Base-by-base conservation (phyloP, 108 stramenopile genomes). In the Aurantiochytrium sp. region DNA sequence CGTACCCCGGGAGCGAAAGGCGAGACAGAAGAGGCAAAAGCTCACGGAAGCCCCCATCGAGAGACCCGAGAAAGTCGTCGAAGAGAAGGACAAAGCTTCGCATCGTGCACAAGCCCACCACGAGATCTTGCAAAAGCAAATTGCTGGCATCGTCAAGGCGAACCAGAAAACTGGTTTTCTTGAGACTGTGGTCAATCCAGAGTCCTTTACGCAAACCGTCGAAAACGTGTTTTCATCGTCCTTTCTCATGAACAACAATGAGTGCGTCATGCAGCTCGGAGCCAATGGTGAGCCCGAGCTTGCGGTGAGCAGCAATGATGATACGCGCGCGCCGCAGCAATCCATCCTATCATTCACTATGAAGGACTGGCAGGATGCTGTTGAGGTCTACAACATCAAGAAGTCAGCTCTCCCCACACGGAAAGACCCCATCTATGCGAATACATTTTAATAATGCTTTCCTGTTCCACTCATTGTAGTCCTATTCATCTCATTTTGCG, bases 131-230 rank as follows among this genome's bases (percentile, higher is more conserved):
- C 76, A 83, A 45, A 47, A 18, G 6, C 43, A 83, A 28, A 83
- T 83, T 53, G n/a, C 6, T 23, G 10, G 28, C n/a, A 47, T 53
- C 4, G 51, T 83, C 51, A 53, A 4, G 49, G 49, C 3, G n/a
- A 6, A 45, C 3, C 44, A 83, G n/a, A 23, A 28, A 6, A 23
- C 23, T 2, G 51, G 51, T 45, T 83, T 53, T 23, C 76, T 83
- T 12, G 28, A 83, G 49, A 47, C 51, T 6, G 76, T 83, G 10
- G 28, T 83, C 18, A 83, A 83, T 23, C 76, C 76, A 12, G 51
- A 83, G 10, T 83, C 76, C 6, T 83, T 83, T 53, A 83, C 76
- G 49, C 76, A 83, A 45, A 83, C 76, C n/a, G 51, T 83, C 51
- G 76, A 83, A 45, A 83, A 83, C 51, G 49, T 83, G 18, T 83